Percentiles rank a stretch among this genome's conserved stretches.
Conservation (phyloP, 345 rosid species). For the Schrenkiella parvula region DNA sequence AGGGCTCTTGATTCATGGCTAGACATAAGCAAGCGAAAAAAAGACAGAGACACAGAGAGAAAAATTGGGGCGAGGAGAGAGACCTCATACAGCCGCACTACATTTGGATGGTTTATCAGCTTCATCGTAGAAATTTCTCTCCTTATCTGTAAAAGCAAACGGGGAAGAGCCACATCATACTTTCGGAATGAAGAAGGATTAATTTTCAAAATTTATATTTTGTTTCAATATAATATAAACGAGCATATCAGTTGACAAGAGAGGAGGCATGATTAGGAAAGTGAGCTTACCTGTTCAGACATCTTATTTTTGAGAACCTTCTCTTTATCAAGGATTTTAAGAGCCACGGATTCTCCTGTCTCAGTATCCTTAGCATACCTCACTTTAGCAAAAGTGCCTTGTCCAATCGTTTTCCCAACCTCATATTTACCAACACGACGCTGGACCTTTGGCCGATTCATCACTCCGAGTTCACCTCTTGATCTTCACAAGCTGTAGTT, state of each 20-base stretch:
- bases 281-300: conserved; percentile 69
- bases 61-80: conserved; percentile 10
- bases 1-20: background rate
- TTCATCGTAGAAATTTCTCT: conserved; percentile 92
- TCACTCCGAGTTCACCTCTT: conserved; percentile 6
- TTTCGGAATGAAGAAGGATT: background rate
- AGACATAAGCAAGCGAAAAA: background rate
- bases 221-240: background rate
- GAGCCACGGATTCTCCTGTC: conserved; percentile 79
- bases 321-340: conserved; percentile 93
- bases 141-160: conserved; percentile 59
- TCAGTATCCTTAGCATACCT: conserved; percentile 71
- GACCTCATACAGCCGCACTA: conserved; percentile 83
- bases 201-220: background rate
- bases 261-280: background rate
- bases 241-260: background rate
- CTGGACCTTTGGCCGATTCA: conserved; percentile 50
- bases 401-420: conserved; percentile 87
- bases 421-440: conserved; percentile 91
- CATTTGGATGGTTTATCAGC: conserved; percentile 90
- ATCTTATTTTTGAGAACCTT: conserved; percentile 93
- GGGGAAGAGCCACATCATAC: background rate
- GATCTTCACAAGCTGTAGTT: background rate
- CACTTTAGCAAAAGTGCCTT: conserved; percentile 97
- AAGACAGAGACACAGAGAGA: conserved; percentile 17